Percentiles rank a stretch among this genome's conserved stretches.
These are phyloP conservation scores for Allium cepa DNA, from an alignment of 106 monocot species.

Conservation along the genomic window DNA sequence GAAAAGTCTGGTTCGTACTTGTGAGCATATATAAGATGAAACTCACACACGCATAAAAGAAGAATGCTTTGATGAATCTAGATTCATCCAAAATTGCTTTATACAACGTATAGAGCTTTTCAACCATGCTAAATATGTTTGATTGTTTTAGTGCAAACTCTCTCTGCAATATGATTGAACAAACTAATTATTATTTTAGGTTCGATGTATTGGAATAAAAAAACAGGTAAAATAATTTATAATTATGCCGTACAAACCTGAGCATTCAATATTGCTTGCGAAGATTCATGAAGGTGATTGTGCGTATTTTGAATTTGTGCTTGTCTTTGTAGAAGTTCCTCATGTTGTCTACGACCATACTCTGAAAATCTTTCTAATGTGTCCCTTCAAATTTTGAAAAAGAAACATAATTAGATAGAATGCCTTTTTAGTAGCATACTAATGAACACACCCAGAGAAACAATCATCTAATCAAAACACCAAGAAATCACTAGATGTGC, in stretches of 20 bases:
- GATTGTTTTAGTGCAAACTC: slow-evolving; percentile 81
- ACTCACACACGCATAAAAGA: slow-evolving; percentile 63
- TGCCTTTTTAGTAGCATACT: too few relatives aligned
- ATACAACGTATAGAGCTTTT: slow-evolving; percentile 72
- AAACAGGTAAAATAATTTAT: background rate
- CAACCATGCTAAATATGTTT: slow-evolving; percentile 66
- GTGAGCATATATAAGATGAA: slow-evolving; percentile 87
- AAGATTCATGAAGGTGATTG: slow-evolving; percentile 59
- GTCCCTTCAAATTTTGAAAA: slow-evolving; percentile 30
- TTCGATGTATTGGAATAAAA: background rate
- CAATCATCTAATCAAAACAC: too few relatives aligned
- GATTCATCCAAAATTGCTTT: slow-evolving; percentile 77
- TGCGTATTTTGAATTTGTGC: slow-evolving; percentile 67
- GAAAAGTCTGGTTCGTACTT: slow-evolving; percentile 75
- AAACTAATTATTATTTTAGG: background rate
- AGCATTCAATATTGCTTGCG: slow-evolving; percentile 75
- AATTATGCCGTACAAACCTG: slow-evolving; percentile 34
- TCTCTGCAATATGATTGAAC: slow-evolving; percentile 30
- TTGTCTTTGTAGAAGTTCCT: slow-evolving; percentile 53
- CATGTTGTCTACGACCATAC: slow-evolving; percentile 63
- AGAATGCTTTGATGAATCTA: slow-evolving; percentile 78
- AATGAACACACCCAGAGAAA: background rate
- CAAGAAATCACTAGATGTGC: too few relatives aligned
- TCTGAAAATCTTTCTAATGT: slow-evolving; percentile 61
- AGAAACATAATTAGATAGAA: background rate